Conservation (phyloP, 305 asterid genomes). For the Nicotiana rustica region DNA sequence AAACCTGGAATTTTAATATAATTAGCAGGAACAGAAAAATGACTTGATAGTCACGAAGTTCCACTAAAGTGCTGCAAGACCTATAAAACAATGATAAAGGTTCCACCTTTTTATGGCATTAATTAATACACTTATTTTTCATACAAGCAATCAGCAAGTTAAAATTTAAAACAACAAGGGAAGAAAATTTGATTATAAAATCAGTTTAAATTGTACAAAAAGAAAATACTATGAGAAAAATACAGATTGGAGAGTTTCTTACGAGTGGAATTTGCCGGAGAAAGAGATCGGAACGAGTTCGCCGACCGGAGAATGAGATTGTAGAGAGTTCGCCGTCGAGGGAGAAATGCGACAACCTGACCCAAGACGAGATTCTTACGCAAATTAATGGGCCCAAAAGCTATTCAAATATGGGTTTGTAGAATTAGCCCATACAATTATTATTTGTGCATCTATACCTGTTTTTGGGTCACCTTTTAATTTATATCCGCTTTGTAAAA, state of each 20-base stretch:
- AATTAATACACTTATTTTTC: not conserved
- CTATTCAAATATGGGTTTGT: no score
- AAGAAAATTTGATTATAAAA: not conserved
- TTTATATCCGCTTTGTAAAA: no score
- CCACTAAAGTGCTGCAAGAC: not conserved
- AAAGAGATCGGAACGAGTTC: not conserved
- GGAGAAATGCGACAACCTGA: not conserved
- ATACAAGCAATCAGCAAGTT: not conserved
- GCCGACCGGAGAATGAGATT: slow-evolving; percentile 3
- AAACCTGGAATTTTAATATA: not conserved
- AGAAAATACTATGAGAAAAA: not conserved
- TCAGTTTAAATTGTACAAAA: not conserved
- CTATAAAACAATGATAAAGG: not conserved
- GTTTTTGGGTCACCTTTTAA: no score
- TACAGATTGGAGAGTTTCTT: slow-evolving; percentile 3
- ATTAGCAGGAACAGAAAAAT: no score
- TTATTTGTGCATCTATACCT: no score
- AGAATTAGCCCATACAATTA: no score
- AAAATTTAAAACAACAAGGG: not conserved
- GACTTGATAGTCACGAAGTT: no score
- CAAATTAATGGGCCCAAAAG: no score
- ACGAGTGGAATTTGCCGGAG: slow-evolving; percentile 26
- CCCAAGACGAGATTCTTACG: not conserved
- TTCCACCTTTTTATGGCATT: not conserved
- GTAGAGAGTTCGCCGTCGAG: not conserved